Base-by-base conservation (phyloP, 2,329 filamentous ascomycete genomes). In the Phialophora expanda region DNA sequence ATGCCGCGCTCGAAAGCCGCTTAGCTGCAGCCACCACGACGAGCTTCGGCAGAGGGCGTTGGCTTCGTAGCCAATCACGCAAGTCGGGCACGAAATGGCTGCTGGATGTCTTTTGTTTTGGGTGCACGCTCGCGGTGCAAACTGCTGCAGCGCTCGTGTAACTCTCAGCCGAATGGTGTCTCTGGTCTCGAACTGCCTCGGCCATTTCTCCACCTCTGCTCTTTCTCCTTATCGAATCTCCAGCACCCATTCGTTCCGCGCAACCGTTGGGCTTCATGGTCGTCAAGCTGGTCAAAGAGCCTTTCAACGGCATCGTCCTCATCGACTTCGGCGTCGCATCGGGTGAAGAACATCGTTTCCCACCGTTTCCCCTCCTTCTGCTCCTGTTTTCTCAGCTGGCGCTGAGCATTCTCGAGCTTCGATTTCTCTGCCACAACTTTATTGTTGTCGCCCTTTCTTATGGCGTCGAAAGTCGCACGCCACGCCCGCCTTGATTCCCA, bases 401-500 rank as follows among this genome's bases (percentile, higher is more conserved):
- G 88, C 83, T 98, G 94, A 46, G 89, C 88, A 72, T 92, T 91
- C 78, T 98, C 95, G 69, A 98, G 97, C 78, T 92, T 91, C 65
- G 86, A 86, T 83, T 98, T 98, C 77, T 96, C 91, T 11, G 80
- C 75, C 2, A 88, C 87, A 0, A 92, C 92, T 4, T 85, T 81
- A 71, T 96, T 91, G 85, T 97, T 91, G 76, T 97, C 92, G 65
- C 92, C 91, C 71, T 85, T 87, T 64, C 87, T 84, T 73, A 98
- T 96, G 51, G 89, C 92, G 26, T 86, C 86, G 0, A 92, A 92
- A 26, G 98, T 94, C 74, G 91, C 90, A 69, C 85, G 82, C 94
- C 94, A 98, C 4, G 94, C 94, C 64, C 91, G 87, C 58, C 94
- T 87, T 14, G 91, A 92, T 80, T 98, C 94, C 70, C 95, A 88